A percentile compares a stretch with the other conserved stretches of the same genome.
Evolutionary conservation across 805 yeast species (phyloP).

Genomic region (Starmerella etchellsii): DNA sequence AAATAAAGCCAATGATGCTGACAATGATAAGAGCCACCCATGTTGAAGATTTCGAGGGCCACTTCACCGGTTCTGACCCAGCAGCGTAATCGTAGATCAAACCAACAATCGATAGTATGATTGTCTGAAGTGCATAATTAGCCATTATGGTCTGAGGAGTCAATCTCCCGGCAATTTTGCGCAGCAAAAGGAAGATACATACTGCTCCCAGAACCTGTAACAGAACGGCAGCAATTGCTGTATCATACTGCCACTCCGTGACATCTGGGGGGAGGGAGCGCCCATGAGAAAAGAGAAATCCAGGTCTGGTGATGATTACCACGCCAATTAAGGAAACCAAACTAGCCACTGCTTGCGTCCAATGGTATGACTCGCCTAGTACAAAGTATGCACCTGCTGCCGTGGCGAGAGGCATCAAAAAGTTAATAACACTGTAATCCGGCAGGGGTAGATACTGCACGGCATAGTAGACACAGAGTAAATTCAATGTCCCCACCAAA

Average conservation of each 20-base stretch:
- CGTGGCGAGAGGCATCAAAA: slow-evolving; percentile 64
- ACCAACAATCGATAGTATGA: slow-evolving; percentile 42
- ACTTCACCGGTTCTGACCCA: not conserved
- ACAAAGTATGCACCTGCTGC: slow-evolving; percentile 58
- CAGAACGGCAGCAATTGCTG: slow-evolving; percentile 42
- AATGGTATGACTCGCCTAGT: slow-evolving; percentile 52
- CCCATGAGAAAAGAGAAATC: slow-evolving; percentile 44
- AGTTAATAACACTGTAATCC: slow-evolving; percentile 70
- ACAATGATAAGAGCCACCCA: slow-evolving; percentile 50
- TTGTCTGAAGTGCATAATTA: slow-evolving; percentile 52
- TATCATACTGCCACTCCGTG: slow-evolving; percentile 31
- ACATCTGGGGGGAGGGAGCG: not conserved
- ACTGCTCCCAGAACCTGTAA: slow-evolving; percentile 5
- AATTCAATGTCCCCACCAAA: slow-evolving; percentile 61
- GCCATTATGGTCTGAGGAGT: slow-evolving; percentile 71
- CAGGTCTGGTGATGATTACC: slow-evolving; percentile 66
- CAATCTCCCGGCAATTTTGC: slow-evolving; percentile 62
- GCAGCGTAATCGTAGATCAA: not conserved
- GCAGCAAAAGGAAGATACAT: slow-evolving; percentile 30
- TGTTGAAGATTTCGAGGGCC: slow-evolving; percentile 7
- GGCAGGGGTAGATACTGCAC: slow-evolving; percentile 60
- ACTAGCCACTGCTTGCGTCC: slow-evolving; percentile 57
- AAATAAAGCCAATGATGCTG: slow-evolving; percentile 68
- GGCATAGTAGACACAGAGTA: slow-evolving; percentile 63
- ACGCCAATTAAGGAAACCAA: slow-evolving; percentile 61